phyloP scores from a whole-genome alignment of 23 red algal genomes.

The Chondrus crispus region DNA sequence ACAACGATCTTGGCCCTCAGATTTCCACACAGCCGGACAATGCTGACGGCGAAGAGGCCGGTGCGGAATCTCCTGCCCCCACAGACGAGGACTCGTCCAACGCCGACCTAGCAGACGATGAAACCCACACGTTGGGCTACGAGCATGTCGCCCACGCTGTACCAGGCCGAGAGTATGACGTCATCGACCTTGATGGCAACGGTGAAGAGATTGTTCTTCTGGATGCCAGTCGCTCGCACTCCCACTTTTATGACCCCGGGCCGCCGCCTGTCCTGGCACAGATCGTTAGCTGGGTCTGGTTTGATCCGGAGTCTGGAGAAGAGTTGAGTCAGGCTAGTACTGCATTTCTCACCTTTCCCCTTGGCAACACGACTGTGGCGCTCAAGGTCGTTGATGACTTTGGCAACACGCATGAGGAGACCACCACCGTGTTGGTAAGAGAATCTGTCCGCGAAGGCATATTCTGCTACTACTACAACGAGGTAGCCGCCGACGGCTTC shows the following conservation, averaged over 20 bases:
- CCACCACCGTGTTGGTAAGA: conserved; percentile 31
- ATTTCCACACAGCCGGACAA: too few species aligned
- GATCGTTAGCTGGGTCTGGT: conserved; percentile 41
- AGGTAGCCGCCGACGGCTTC: not conserved
- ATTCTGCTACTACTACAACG: conserved; percentile 61
- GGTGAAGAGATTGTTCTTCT: conserved; percentile 41
- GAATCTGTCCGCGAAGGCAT: not conserved
- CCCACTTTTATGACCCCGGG: conserved; percentile 48
- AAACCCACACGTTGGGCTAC: conserved; percentile 13
- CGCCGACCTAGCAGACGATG: too few species aligned
- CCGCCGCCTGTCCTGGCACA: not conserved
- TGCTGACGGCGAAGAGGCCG: too few species aligned
- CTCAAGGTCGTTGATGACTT: conserved; percentile 45
- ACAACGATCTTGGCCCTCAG: too few species aligned
- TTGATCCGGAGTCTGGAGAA: not conserved
- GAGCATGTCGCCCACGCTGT: conserved; percentile 71
- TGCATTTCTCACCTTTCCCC: conserved; percentile 36
- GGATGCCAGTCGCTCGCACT: conserved; percentile 54
- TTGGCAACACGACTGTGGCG: conserved; percentile 20
- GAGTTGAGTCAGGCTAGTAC: not conserved
- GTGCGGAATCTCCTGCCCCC: too few species aligned
- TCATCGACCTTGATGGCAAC: conserved; percentile 51
- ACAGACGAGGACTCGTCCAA: too few species aligned
- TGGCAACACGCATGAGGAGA: conserved; percentile 43
- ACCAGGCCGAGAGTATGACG: conserved; percentile 24